These are phyloP conservation scores for Penicillium occitanis DNA, from an alignment of 2,329 filamentous ascomycete genomes.

Conservation along the genomic window DNA sequence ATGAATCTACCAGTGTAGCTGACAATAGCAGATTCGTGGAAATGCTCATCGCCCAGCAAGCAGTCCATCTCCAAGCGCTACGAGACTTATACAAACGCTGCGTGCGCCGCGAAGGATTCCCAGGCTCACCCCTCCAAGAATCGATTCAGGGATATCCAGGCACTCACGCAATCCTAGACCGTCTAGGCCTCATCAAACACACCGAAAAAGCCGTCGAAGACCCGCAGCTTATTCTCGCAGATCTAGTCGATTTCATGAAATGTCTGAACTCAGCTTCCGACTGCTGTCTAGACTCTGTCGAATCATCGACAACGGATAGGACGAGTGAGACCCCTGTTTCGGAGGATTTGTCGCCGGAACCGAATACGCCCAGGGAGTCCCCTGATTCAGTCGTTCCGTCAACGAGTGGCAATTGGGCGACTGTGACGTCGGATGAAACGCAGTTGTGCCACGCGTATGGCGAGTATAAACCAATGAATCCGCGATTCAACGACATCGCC, in stretches of 20 bases:
- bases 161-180: constrained; percentile 45
- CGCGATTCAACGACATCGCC: not conserved
- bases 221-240: constrained; percentile 34
- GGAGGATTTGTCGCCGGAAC: constrained; percentile 21
- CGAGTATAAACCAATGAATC: not conserved
- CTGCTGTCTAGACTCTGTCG: constrained; percentile 40
- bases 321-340: constrained; percentile 35
- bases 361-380: constrained; percentile 14
- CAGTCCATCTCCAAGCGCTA: constrained; percentile 43
- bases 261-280: constrained; percentile 35
- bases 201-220: constrained; percentile 42
- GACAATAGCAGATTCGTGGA: constrained; percentile 40
- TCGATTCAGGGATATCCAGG: constrained; percentile 42
- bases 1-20: not conserved
- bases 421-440: constrained; percentile 19
- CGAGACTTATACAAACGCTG: constrained; percentile 45
- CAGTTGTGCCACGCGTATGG: not conserved
- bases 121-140: constrained; percentile 43
- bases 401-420: constrained; percentile 32
- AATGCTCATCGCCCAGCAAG: constrained; percentile 47
- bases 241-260: constrained; percentile 40
- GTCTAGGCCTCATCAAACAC: constrained; percentile 45
- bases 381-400: constrained; percentile 22
- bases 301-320: constrained; percentile 38
- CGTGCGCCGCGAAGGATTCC: constrained; percentile 44